Evolutionary conservation across 495 filamentous ascomycete genomes (phyloP).

Genomic region (Chlorociboria aeruginascens): DNA sequence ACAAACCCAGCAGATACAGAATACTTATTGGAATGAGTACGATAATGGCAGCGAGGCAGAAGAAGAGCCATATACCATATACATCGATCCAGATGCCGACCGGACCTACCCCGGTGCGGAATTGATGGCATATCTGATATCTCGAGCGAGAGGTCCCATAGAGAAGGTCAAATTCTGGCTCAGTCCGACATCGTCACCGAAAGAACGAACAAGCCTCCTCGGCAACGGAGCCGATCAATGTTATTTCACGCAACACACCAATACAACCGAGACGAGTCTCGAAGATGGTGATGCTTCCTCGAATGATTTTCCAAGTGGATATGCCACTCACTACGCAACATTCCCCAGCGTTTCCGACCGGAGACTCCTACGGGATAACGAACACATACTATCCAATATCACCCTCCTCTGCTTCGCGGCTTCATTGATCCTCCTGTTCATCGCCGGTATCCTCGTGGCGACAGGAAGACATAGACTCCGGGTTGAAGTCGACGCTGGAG

Average conservation of each 20-base stretch:
- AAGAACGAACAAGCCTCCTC: constrained; percentile 12
- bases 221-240: neutral
- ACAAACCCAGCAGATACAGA: neutral
- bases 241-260: constrained; percentile 11
- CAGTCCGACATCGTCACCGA: constrained; percentile 8
- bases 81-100: constrained; percentile 41
- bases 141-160: constrained; percentile 28
- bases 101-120: constrained; percentile 34
- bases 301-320: constrained; percentile 27
- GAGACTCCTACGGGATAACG: constrained; percentile 27
- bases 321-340: constrained; percentile 29
- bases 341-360: constrained; percentile 31
- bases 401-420: constrained; percentile 32
- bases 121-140: constrained; percentile 24
- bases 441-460: constrained; percentile 39
- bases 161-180: constrained; percentile 33
- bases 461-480: constrained; percentile 41
- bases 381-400: constrained; percentile 32
- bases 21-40: constrained; percentile 54
- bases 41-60: constrained; percentile 46
- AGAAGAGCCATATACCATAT: constrained; percentile 40
- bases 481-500: constrained; percentile 47
- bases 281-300: constrained; percentile 16
- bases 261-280: constrained; percentile 10
- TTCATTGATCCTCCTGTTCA: constrained; percentile 38